Evolutionary conservation across 129 eudicot genomes (phyloP).

Genomic region (Silybum marianum): DNA sequence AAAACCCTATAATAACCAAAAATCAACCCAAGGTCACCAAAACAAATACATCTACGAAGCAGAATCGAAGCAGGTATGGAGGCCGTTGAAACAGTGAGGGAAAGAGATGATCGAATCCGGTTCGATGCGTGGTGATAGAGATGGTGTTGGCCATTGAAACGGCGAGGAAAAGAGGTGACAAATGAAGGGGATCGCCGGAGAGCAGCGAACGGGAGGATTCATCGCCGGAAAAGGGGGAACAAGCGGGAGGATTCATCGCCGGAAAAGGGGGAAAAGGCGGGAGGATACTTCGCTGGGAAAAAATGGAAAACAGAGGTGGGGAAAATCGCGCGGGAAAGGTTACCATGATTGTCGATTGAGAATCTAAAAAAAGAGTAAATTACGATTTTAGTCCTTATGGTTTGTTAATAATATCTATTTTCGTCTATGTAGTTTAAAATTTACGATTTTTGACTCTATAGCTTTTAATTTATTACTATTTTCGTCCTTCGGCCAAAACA

Average conservation of each 20-base stretch:
- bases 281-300: not conserved
- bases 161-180: not conserved
- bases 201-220: not conserved
- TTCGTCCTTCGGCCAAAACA: too few species aligned
- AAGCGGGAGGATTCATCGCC: not conserved
- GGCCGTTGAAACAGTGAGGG: not conserved
- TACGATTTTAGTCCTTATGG: too few species aligned
- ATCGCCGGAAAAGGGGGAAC: not conserved
- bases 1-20: not conserved
- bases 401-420: too few species aligned
- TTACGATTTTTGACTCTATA: too few species aligned
- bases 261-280: not conserved
- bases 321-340: not conserved
- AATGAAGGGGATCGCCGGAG: not conserved
- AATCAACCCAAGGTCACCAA: not conserved
- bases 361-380: too few species aligned
- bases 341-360: too few species aligned
- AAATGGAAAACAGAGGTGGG: not conserved
- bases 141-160: not conserved
- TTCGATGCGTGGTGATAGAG: not conserved
- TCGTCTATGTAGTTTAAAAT: too few species aligned
- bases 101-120: not conserved
- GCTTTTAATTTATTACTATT: too few species aligned
- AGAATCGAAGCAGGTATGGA: not conserved
- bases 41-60: not conserved